Evolutionary conservation across 495 filamentous ascomycete species (phyloP).

Genomic region (Pyrenula massariospora): DNA sequence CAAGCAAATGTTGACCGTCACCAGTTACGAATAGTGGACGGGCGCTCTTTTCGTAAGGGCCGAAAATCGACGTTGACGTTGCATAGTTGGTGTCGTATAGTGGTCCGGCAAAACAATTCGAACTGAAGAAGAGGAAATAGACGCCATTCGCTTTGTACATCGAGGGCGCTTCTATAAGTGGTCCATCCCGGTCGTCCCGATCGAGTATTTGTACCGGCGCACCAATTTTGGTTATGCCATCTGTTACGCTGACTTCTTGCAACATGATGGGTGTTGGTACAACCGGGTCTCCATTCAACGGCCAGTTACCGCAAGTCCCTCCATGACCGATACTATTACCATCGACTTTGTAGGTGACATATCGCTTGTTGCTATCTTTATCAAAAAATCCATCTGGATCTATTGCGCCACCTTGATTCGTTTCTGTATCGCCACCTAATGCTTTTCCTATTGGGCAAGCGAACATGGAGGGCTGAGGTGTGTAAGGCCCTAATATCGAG

Average conservation of each 20-base stretch:
- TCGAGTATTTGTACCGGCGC: constrained; percentile 41
- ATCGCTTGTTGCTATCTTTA: constrained; percentile 32
- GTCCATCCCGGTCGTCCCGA: constrained; percentile 41
- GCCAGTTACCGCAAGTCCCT: constrained; percentile 40
- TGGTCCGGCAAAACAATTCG: constrained; percentile 38
- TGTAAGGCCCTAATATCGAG: constrained; percentile 37
- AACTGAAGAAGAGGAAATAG: constrained; percentile 50
- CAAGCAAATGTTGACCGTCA: constrained; percentile 23
- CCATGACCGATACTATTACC: constrained; percentile 47
- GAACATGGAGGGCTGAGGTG: constrained; percentile 22
- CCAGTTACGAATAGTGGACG: constrained; percentile 26
- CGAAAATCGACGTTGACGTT: constrained; percentile 28
- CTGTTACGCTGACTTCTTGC: constrained; percentile 32
- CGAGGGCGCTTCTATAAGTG: constrained; percentile 49
- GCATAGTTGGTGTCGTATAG: constrained; percentile 46
- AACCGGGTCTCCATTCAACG: constrained; percentile 23
- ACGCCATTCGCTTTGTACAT: constrained; percentile 33
- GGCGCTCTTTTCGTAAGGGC: constrained; percentile 27
- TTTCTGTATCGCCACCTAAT: background rate
- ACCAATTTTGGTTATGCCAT: constrained; percentile 41
- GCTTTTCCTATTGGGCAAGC: constrained; percentile 28
- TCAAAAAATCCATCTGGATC: constrained; percentile 44
- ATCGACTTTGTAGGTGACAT: constrained; percentile 52
- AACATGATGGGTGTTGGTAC: constrained; percentile 47
- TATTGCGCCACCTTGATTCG: constrained; percentile 41